phyloP scores from a whole-genome alignment of 1,284 basidiomycete species.

The Mycena sp. region DNA sequence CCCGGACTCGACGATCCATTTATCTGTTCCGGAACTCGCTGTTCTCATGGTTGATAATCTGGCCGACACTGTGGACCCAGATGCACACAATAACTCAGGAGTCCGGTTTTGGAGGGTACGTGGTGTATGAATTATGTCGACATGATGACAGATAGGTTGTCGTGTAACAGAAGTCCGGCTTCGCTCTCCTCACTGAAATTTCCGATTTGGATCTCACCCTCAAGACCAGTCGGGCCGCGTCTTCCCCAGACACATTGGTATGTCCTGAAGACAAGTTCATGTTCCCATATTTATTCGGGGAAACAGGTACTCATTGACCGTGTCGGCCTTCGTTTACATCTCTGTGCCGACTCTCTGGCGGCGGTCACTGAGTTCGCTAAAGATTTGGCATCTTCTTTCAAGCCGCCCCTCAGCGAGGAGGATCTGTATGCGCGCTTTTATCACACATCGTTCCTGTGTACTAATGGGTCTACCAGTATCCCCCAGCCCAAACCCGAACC shows the following conservation, averaged over 20 bases:
- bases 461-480: constrained; percentile 36
- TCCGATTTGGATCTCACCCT: constrained; percentile 58
- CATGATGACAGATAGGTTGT: constrained; percentile 19
- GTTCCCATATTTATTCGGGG: constrained; percentile 1
- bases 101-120: constrained; percentile 78
- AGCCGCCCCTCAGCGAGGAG: constrained; percentile 47
- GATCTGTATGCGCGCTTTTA: constrained; percentile 49
- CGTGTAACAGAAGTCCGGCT: constrained; percentile 61
- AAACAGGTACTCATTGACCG: constrained; percentile 61
- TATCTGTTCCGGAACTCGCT: constrained; percentile 60
- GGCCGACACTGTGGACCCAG: constrained; percentile 45
- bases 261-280: constrained; percentile 35
- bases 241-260: constrained; percentile 54
- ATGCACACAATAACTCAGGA: constrained; percentile 45
- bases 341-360: constrained; percentile 77
- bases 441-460: constrained; percentile 3
- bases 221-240: constrained; percentile 46
- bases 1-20: constrained; percentile 62
- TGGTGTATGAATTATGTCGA: constrained; percentile 29
- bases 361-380: constrained; percentile 63
- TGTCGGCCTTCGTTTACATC: constrained; percentile 62
- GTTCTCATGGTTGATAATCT: constrained; percentile 77
- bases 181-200: constrained; percentile 76
- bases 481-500: constrained; percentile 48
- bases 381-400: constrained; percentile 58